These are phyloP conservation scores for Trichoderma cornu-damae DNA, from an alignment of 2,329 filamentous ascomycete genomes.

Conservation along the genomic window DNA sequence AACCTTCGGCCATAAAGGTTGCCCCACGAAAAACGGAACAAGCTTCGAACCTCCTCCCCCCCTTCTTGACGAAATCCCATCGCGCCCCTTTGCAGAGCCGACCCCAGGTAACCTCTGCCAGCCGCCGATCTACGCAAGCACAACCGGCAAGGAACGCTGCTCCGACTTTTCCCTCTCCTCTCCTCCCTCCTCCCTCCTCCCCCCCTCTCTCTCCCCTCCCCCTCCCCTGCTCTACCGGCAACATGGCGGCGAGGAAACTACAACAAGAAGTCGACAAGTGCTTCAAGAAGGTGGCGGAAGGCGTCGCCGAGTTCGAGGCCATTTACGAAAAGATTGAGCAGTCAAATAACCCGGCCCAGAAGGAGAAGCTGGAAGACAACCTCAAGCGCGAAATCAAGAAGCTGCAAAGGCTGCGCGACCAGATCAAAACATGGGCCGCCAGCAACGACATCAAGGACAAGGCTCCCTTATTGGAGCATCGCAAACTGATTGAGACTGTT, in stretches of 20 bases:
- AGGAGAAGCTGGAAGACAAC: constrained; percentile 97
- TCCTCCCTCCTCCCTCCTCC: no score
- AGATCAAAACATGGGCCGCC: constrained; percentile 99
- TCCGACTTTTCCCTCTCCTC: constrained; percentile 9
- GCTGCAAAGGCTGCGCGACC: constrained; percentile 90
- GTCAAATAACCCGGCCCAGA: constrained; percentile 87
- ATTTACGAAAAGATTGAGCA: constrained; percentile 98
- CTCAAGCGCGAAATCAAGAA: constrained; percentile 99
- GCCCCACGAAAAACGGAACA: constrained; percentile 16
- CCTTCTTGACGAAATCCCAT: not conserved
- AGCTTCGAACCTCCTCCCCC: not conserved
- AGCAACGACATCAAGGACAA: constrained; percentile 99
- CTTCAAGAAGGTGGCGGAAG: constrained; percentile 97
- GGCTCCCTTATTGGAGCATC: constrained; percentile 84
- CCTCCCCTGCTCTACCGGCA: constrained; percentile 28
- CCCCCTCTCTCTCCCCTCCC: no score
- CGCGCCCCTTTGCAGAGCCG: not conserved
- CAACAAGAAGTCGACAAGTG: constrained; percentile 98
- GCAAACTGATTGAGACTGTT: constrained; percentile 96
- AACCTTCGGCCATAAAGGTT: constrained; percentile 13
- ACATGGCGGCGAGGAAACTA: constrained; percentile 92
- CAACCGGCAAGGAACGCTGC: constrained; percentile 8
- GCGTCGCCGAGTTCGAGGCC: constrained; percentile 82
- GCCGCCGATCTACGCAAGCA: not conserved
- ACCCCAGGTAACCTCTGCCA: not conserved